phyloP scores from a whole-genome alignment of 345 rosid genomes.

The Pseudoturritis turrita region DNA sequence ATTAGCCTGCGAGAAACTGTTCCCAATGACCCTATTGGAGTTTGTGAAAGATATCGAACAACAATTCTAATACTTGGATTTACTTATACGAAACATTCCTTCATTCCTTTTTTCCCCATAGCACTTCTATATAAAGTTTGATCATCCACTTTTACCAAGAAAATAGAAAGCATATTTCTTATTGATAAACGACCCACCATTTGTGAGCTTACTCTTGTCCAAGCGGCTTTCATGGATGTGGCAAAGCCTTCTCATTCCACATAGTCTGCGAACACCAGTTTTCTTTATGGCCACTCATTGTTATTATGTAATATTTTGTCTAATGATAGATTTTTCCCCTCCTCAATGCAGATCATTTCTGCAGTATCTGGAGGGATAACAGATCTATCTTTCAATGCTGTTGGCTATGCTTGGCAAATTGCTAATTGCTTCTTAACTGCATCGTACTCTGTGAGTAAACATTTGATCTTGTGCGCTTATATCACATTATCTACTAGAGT shows the following conservation, averaged over 20 bases:
- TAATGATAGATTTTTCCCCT: neutral
- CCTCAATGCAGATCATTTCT: constrained; percentile 71
- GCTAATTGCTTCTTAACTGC: constrained; percentile 89
- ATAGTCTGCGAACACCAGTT: no score
- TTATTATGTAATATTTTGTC: neutral
- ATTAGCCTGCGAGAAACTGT: neutral
- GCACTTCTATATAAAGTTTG: neutral
- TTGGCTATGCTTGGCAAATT: constrained; percentile 95
- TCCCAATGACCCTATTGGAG: neutral
- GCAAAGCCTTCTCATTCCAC: neutral
- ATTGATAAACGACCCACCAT: neutral
- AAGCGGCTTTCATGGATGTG: no score
- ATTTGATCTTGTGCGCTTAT: neutral
- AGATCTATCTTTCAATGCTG: constrained; percentile 80
- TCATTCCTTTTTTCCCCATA: neutral
- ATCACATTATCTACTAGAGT: neutral
- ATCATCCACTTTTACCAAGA: neutral
- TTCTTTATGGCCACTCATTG: neutral
- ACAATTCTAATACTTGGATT: neutral
- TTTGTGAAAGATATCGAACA: neutral
- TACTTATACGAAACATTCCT: neutral
- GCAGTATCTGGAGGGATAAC: constrained; percentile 97
- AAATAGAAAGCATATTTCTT: neutral
- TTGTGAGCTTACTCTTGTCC: neutral
- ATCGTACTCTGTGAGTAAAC: constrained; percentile 81